Base-by-base conservation (phyloP, 306 rosid genomes). In the Lagenaria siceraria region DNA sequence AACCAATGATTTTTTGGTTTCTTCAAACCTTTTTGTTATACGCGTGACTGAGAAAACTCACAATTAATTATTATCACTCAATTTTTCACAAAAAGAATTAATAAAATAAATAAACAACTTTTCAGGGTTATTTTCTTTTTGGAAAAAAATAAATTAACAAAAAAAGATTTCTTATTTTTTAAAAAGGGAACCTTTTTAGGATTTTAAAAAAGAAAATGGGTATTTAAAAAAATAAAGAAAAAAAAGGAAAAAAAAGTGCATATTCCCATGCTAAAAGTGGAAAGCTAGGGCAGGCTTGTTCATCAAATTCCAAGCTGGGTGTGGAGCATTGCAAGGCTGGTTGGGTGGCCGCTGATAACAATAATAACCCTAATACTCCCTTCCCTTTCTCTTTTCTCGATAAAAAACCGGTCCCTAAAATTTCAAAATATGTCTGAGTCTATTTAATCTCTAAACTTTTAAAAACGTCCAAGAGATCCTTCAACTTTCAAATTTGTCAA, bases 321-420 rank as follows among this genome's bases (percentile, higher is more conserved):
- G 88, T 87, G 91, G 86, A 89, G 88, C 89, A 83, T 63, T 83
- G 93, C 93, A 92, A 87, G 95, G 87, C 87, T 89, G 93, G 87
- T 85, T 85, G 77, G 29, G 64, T 46, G 78, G 80, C 77, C n/a
- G 61, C 84, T 81, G 80, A 80, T 79, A 78, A 77, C 77, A 79
- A 79, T 84, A 78, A 69, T 76, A 24, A 36, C n/a, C 68, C 40
- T 15, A 53, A 83, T 79, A 66, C 73, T 31, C 38, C 18, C 42
- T 4, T 4, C 11, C 12, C 25, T n/a, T 60, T 24, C 14, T 1
- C 11, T 25, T 29, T 29, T 4, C 25, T 10, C 85, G 46, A 81
- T 83, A 82, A 77, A n/a, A 59, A 18, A 8, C 18, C 15, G 1
- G 4, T 18, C 3, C 33, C 7, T 15, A 1, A 58, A 3, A 33